Base-by-base conservation (phyloP, 495 filamentous ascomycete genomes). In the Neurospora africana region DNA sequence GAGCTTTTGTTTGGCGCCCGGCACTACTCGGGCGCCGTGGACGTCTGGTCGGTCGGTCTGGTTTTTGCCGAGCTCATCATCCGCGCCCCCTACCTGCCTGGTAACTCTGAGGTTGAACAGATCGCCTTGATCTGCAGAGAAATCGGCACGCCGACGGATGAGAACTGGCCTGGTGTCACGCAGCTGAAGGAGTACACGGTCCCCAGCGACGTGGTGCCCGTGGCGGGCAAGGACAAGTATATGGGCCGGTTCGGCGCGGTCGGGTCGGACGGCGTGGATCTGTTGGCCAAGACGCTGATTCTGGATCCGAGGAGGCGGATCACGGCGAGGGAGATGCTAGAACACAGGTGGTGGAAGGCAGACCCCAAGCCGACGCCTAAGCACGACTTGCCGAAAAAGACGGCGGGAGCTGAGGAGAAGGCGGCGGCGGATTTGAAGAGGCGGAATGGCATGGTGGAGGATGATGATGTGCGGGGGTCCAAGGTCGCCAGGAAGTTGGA, bases 81-180 rank as follows among this genome's bases (percentile, higher is more conserved):
- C 71, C 87, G 96, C 23, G 87, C 88, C 1, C 93, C 95, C 0
- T 96, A 90, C 73, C 84, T 97, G 30, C 87, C 93, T 0, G 92
- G 92, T 0, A 80, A 84, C 75, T 81, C 79, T 33, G 90, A 92
- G 75, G 90, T 91, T 0, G 94, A 98, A 73, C 85, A 97, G 75
- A 87, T 97, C 44, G 80, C 86, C 37, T 85, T 94, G 71, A 96
- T 98, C 74, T 92, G 89, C 77, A 87, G 92, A 75, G 89, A 89
- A 9, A 89, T 98, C 73, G 96, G 96, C 30, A 97, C 94, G 0
- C 95, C 95, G 5, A 94, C 90, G 1, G 96, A 99, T 79, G 91
- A 93, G 7, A 94, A 93, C 77, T 99, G 96, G 96, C 94, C 95
- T 0, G 95, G 95, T 11, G 95, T 98, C 5, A 89, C 90, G 3